phyloP scores from a whole-genome alignment of 805 yeast species.

The Torulaspora gathmanii region DNA sequence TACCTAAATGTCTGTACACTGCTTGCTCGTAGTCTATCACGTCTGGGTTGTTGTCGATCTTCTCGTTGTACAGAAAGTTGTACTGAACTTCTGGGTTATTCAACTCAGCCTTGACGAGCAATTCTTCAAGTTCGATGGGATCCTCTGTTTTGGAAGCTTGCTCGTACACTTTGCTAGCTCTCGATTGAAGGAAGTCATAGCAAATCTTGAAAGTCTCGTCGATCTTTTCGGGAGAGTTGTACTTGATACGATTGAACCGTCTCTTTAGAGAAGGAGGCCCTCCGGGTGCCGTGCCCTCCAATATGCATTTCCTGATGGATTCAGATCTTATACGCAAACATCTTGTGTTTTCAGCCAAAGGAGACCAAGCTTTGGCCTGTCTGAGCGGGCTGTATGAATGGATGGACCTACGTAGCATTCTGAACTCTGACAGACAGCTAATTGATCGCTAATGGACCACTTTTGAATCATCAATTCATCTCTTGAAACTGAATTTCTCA shows the following conservation, averaged over 20 bases:
- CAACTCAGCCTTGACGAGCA: slow-evolving; percentile 58
- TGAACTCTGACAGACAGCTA: neutral
- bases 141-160: slow-evolving; percentile 29
- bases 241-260: slow-evolving; percentile 43
- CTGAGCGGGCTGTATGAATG: slow-evolving; percentile 17
- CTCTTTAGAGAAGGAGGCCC: slow-evolving; percentile 55
- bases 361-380: slow-evolving; percentile 30
- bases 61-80: slow-evolving; percentile 48
- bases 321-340: slow-evolving; percentile 31
- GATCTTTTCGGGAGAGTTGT: slow-evolving; percentile 64
- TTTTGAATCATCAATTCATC: slow-evolving; percentile 22
- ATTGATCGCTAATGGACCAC: neutral
- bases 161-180: slow-evolving; percentile 40
- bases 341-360: slow-evolving; percentile 22
- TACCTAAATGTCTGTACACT: slow-evolving; percentile 67
- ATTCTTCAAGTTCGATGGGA: slow-evolving; percentile 27
- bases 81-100: slow-evolving; percentile 81
- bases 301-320: slow-evolving; percentile 30
- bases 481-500: slow-evolving; percentile 35
- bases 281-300: slow-evolving; percentile 33
- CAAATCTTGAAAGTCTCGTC: slow-evolving; percentile 71
- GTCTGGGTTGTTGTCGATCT: slow-evolving; percentile 39
- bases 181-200: slow-evolving; percentile 49
- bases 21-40: slow-evolving; percentile 66
- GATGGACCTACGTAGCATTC: slow-evolving; percentile 25